Evolutionary conservation across 2,329 filamentous ascomycete genomes (phyloP), one percentile per base, ranked within the genome.

Genomic region (Neofusicoccum sp.): DNA sequence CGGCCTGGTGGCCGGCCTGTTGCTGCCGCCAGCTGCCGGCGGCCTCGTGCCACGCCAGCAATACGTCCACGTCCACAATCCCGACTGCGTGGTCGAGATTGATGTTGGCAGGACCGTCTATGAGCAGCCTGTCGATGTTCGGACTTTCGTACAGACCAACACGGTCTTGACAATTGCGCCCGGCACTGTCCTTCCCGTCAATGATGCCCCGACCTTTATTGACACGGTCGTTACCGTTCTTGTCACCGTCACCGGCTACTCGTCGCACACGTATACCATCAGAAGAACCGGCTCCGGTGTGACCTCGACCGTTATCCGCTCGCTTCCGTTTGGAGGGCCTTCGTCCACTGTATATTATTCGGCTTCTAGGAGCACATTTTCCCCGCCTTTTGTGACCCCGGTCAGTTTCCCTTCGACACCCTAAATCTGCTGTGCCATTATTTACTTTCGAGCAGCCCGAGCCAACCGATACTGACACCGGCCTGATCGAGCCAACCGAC

Each of bases 61-160:
- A 24, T n/a, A 14, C 24, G 33, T 38, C 33, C 34, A 26, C 9
- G 26, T 43, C 26, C 34, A 51, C 6, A 16, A 60, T 5, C 57
- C 57, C 26, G 57, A 60, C 45, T 51, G 45, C 20, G 28, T 60
- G 2, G 57, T 60, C 45, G 57, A 51, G n/a, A n/a, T 43, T 9
- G 45, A 49, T n/a, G 36, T 49, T 2, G 36, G 28, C 4, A 28
- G 45, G 7, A 60, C 45, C 9, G 47, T 60, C 28, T 26, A 31
- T 26, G 45, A 60, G n/a, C 57, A 60, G 16, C 57, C 57, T 4
- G 38, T 60, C 2, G 28, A 26, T 11, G 24, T 60, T 1, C 41
- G 20, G 20, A 60, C 57, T 11, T 20, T 16, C 8, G 11, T 60
- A 5, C 16, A 45, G 20, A 16, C 26, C 1, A 6, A 7, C 6